Evolutionary conservation across 2,329 filamentous ascomycete genomes (phyloP), one percentile per base, ranked within the genome.

Genomic region (Grosmannia clavigera): DNA sequence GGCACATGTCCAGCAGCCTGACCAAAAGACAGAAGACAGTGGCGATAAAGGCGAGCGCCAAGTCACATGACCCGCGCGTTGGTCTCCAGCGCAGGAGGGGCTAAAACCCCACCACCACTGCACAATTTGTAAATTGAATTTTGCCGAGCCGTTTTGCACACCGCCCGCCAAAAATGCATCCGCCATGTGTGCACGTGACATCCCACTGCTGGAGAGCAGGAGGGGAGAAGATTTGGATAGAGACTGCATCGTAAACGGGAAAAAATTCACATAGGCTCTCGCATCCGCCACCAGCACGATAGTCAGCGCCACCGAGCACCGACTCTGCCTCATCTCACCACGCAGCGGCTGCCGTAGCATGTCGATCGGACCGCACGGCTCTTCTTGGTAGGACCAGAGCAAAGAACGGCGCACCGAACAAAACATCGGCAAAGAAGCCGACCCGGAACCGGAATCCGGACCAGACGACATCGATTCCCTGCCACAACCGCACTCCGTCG

Each of bases 361-460:
- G 57, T 59, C 51, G 14, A 46, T 48, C 33, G 27, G 51, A 46
- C 57, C 22, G 52, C 58, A 38, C 14, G 19, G 46, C 31, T 56
- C 54, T 60, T 60, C 54, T 51, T 35, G 53, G 54, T 57, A 60
- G 52, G 54, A 60, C 58, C 58, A 55, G 25, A 59, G 52, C 10
- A 53, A 59, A 55, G 58, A 59, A 19, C 51, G 25, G 19, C 58
- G 51, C 40, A 27, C 38, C 58, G 52, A 38, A 10, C 38, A 50
- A 19, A 40, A 59, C 52, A 50, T 51, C 9, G 51, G 57, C 25
- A 58, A 46, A 29, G 27, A 59, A 43, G 58, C 53, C 52, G 29
- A 31, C 14, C 58, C 40, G 25, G 40, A 52, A 55, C 29, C 58
- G 3, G 19, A 25, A 9, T 25, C 35, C 35, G 50, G 48, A 46